These are phyloP conservation scores for Botryosphaeria dothidea DNA, from an alignment of 2,329 filamentous ascomycete species.

Conservation along the genomic window DNA sequence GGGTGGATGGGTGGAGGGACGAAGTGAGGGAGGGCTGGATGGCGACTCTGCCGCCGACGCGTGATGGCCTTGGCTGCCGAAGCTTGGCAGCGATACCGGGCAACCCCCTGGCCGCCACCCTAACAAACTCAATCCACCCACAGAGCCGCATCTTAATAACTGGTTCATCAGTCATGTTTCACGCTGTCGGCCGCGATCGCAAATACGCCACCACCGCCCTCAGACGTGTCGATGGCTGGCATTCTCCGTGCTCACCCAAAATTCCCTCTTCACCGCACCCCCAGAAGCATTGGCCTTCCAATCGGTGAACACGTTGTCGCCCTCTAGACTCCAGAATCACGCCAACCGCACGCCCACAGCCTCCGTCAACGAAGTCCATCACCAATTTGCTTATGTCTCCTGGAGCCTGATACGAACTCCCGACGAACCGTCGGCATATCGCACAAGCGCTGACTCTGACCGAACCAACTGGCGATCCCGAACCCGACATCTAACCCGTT, in stretches of 20 bases:
- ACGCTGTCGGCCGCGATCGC: neutral
- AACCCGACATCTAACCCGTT: neutral
- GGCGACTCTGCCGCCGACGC: neutral
- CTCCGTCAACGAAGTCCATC: neutral
- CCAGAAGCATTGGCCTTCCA: neutral
- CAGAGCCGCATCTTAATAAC: neutral
- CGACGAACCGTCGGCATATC: neutral
- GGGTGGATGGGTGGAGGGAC: neutral
- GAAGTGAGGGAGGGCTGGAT: neutral
- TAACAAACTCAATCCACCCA: neutral
- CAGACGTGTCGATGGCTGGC: too few species aligned
- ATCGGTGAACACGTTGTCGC: neutral
- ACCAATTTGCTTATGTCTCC: neutral
- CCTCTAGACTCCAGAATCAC: neutral
- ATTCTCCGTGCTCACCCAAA: too few species aligned
- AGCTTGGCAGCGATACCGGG: slow-evolving; percentile 2
- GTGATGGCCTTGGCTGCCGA: neutral
- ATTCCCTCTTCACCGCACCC: neutral
- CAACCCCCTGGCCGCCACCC: neutral
- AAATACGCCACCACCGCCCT: too few species aligned
- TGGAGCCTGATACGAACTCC: neutral
- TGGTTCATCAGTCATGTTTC: too few species aligned
- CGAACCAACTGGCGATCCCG: neutral
- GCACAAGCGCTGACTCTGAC: neutral
- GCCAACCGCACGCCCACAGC: neutral